Conservation (phyloP, 2,329 filamentous ascomycete species). For the Didymosphaeria variabile region DNA sequence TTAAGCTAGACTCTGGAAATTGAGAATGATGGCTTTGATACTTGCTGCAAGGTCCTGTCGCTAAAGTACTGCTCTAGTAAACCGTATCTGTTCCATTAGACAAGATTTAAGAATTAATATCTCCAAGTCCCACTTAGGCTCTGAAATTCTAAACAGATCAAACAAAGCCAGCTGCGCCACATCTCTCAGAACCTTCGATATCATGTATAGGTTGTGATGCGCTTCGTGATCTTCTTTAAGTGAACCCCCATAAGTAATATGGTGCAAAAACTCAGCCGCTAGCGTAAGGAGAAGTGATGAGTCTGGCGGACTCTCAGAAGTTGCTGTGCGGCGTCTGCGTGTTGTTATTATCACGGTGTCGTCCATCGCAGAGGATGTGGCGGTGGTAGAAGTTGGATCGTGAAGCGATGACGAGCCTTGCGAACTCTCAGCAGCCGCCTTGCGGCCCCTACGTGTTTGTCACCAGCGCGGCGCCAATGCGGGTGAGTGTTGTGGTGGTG, state of each 20-base stretch:
- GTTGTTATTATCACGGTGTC: too few species aligned
- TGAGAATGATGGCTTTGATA: neutral
- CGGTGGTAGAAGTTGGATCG: neutral
- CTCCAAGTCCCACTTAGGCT: too few species aligned
- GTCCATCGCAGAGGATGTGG: neutral
- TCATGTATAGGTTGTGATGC: constrained; percentile 8
- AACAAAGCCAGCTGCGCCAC: constrained; percentile 7
- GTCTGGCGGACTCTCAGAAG: too few species aligned
- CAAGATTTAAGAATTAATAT: too few species aligned
- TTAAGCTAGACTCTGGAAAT: neutral
- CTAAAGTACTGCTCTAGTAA: neutral
- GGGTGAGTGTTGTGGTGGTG: too few species aligned
- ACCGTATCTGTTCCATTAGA: too few species aligned
- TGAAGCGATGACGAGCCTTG: neutral
- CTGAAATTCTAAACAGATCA: neutral
- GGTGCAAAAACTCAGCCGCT: constrained; percentile 2
- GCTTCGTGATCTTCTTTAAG: neutral
- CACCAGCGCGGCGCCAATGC: too few species aligned
- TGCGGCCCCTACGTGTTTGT: too few species aligned
- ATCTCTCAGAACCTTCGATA: neutral
- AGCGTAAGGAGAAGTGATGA: neutral
- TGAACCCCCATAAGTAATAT: neutral
- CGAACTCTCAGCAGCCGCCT: too few species aligned
- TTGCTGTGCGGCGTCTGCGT: neutral
- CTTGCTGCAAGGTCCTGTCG: neutral